phyloP scores from a whole-genome alignment of 345 rosid genomes.

The Arabidopsis suecica region DNA sequence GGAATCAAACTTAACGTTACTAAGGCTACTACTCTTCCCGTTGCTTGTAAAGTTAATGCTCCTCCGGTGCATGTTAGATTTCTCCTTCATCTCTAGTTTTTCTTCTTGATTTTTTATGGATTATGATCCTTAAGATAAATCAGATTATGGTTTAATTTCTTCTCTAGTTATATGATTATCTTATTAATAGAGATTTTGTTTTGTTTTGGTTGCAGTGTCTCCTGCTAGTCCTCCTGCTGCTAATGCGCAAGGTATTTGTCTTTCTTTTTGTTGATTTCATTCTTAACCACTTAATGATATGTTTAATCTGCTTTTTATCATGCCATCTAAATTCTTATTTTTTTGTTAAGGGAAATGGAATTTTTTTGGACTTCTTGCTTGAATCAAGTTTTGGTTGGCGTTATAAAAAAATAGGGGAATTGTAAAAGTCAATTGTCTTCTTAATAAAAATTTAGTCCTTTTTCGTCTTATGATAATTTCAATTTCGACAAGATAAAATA shows the following conservation, averaged over 20 bases:
- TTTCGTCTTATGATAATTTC: neutral
- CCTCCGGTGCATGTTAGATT: slow-evolving; percentile 37
- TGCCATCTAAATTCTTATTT: too few species aligned
- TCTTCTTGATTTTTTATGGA: neutral
- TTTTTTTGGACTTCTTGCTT: slow-evolving; percentile 2
- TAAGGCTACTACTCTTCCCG: slow-evolving; percentile 39
- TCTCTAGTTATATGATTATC: neutral
- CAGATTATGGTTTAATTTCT: neutral
- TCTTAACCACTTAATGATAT: neutral
- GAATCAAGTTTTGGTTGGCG: neutral
- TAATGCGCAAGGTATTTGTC: slow-evolving; percentile 18
- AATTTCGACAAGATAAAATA: neutral
- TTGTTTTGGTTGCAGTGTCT: slow-evolving; percentile 25
- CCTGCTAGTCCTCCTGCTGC: slow-evolving; percentile 8
- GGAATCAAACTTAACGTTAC: slow-evolving; percentile 32
- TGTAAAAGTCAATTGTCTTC: slow-evolving; percentile 3
- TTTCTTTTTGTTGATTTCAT: slow-evolving; percentile 16
- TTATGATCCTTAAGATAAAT: neutral
- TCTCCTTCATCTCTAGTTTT: neutral
- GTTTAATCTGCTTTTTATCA: too few species aligned
- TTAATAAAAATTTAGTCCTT: neutral
- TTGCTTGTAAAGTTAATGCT: slow-evolving; percentile 32
- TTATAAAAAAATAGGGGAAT: slow-evolving; percentile 1
- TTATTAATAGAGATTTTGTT: neutral
- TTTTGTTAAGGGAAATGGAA: too few species aligned